These are phyloP conservation scores for Ogataea ganodermae DNA, from an alignment of 805 yeast genomes.

Conservation along the genomic window DNA sequence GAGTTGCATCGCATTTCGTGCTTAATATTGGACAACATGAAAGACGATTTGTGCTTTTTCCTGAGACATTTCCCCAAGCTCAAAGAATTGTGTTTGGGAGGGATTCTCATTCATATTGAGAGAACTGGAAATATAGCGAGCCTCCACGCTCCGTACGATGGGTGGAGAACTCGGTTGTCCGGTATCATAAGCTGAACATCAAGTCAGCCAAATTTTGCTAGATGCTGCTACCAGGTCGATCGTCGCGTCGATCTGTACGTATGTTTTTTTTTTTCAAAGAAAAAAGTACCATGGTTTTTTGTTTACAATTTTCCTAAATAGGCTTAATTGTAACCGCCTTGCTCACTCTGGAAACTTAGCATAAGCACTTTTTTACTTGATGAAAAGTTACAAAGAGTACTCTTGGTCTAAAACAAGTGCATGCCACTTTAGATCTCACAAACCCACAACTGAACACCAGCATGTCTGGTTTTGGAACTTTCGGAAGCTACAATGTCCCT, in stretches of 20 bases:
- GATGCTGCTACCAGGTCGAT: neutral
- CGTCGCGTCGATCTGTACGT: constrained; percentile 16
- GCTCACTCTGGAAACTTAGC: neutral
- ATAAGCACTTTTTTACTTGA: neutral
- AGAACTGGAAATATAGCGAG: neutral
- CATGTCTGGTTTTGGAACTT: constrained; percentile 6
- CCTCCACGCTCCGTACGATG: constrained; percentile 23
- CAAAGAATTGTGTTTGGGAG: constrained; percentile 29
- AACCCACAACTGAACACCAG: constrained; percentile 1
- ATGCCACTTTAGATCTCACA: neutral
- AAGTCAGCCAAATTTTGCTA: no score
- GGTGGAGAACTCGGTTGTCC: constrained; percentile 16
- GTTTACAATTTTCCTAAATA: constrained; percentile 21
- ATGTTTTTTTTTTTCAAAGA: no score
- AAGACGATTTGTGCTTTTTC: constrained; percentile 23
- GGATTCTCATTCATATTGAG: constrained; percentile 20
- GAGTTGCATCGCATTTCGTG: constrained; percentile 17
- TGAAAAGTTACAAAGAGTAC: neutral
- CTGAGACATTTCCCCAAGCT: constrained; percentile 14
- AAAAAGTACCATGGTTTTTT: constrained; percentile 1
- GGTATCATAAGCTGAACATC: no score
- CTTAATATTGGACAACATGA: constrained; percentile 27
- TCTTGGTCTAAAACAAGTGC: neutral
- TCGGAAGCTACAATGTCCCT: constrained; percentile 20
- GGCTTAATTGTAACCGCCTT: constrained; percentile 13